Conservation (phyloP, 2,329 filamentous ascomycete species). For the Calonectria pseudoturangicola region DNA sequence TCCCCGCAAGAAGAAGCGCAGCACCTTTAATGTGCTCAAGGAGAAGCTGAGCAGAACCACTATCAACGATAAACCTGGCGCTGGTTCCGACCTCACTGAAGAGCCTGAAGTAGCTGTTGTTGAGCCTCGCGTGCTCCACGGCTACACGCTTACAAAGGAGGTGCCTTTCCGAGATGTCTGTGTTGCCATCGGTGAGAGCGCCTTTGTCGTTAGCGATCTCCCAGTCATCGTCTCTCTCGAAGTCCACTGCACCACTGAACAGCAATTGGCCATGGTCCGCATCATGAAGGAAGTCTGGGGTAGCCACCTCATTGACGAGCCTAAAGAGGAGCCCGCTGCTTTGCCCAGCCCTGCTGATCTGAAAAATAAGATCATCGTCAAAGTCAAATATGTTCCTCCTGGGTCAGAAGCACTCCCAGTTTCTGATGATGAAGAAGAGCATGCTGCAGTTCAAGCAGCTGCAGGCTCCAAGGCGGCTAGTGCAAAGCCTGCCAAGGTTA, state of each 20-base stretch:
- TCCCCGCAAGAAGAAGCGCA: slow-evolving; percentile 73
- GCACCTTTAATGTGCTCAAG: slow-evolving; percentile 77
- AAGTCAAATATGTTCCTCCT: slow-evolving; percentile 82
- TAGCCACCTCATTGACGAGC: slow-evolving; percentile 79
- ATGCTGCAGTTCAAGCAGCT: slow-evolving; percentile 66
- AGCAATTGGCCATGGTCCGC: slow-evolving; percentile 92
- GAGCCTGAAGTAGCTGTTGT: slow-evolving; percentile 58
- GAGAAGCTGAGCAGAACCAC: slow-evolving; percentile 72
- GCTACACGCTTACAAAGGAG: slow-evolving; percentile 92
- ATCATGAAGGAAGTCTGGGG: slow-evolving; percentile 93
- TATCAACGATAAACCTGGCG: slow-evolving; percentile 58
- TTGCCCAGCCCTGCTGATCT: slow-evolving; percentile 83
- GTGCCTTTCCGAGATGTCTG: slow-evolving; percentile 92
- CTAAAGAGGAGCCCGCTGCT: slow-evolving; percentile 65
- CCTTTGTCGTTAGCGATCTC: slow-evolving; percentile 83
- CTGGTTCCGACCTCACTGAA: slow-evolving; percentile 42
- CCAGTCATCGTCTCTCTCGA: slow-evolving; percentile 97
- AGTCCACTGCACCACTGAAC: slow-evolving; percentile 86
- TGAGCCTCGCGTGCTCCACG: slow-evolving; percentile 89
- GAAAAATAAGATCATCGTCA: slow-evolving; percentile 86
- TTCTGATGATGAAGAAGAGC: slow-evolving; percentile 59
- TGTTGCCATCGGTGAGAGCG: slow-evolving; percentile 84
- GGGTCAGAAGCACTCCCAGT: slow-evolving; percentile 53
- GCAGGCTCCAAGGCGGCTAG: slow-evolving; percentile 65
- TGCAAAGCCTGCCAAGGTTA: slow-evolving; percentile 77